Percentiles rank a stretch among this genome's conserved stretches.
Evolutionary conservation across 805 yeast genomes (phyloP).

Genomic region (Candida palmyrensis): DNA sequence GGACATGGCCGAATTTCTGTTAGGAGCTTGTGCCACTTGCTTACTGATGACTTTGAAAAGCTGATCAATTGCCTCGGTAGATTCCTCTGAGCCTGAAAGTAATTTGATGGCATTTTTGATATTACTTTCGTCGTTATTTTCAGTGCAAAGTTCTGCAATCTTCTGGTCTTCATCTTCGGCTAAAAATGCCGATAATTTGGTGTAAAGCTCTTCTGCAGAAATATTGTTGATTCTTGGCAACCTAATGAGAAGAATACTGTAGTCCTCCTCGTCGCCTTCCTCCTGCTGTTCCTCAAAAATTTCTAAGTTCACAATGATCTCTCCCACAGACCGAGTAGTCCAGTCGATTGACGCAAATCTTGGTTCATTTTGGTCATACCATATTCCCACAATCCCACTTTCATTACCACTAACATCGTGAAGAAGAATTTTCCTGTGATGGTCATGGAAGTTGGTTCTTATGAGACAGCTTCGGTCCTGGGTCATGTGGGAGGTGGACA

Average conservation of each 20-base stretch:
- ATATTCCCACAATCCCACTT: constrained; percentile 34
- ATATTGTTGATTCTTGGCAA: constrained; percentile 16
- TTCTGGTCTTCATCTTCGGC: constrained; percentile 7
- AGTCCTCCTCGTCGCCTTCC: constrained; percentile 10
- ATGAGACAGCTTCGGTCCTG: constrained; percentile 9
- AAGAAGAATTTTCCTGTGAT: constrained; percentile 7
- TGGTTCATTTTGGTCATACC: constrained; percentile 29
- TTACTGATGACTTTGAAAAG: constrained; percentile 24
- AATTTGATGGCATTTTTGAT: constrained; percentile 32
- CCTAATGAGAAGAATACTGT: constrained; percentile 10
- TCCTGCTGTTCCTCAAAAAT: constrained; percentile 22
- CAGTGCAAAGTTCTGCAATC: constrained; percentile 20
- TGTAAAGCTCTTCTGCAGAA: constrained; percentile 15
- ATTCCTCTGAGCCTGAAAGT: constrained; percentile 26
- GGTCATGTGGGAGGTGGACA: constrained; percentile 5
- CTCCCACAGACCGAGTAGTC: constrained; percentile 11
- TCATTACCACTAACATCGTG: constrained; percentile 26
- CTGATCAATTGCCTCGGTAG: constrained; percentile 15
- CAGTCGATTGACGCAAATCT: constrained; percentile 15
- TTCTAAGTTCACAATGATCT: constrained; percentile 8
- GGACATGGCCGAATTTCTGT: constrained; percentile 23
- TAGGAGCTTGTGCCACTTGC: constrained; percentile 23
- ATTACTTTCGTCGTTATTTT: constrained; percentile 23
- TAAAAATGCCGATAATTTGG: constrained; percentile 12
- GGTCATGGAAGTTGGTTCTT: constrained; percentile 11